A percentile compares a stretch with the other conserved stretches of the same genome.
Conservation (phyloP, 768 basidiomycete genomes). For the Rhodotorula paludigena region DNA sequence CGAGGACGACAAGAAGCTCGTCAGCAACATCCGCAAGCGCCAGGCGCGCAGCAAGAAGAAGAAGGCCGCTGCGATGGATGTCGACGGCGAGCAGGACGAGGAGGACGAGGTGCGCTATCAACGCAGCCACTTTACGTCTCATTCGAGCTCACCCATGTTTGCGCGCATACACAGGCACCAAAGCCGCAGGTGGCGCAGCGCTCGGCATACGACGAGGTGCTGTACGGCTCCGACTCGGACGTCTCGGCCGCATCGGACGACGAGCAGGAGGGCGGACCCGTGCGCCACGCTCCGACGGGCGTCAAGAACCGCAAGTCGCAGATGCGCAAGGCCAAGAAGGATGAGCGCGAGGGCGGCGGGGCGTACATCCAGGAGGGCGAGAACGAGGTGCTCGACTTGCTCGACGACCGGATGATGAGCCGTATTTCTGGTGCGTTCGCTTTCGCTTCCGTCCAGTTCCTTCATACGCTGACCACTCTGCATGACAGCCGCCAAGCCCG, state of each 20-base stretch:
- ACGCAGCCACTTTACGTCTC: too few relatives aligned
- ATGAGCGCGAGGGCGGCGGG: conserved; percentile 51
- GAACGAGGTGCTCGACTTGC: conserved; percentile 90
- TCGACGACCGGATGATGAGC: conserved; percentile 60
- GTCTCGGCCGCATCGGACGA: conserved; percentile 56
- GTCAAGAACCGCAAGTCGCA: conserved; percentile 59
- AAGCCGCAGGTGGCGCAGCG: conserved; percentile 58
- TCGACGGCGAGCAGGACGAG: conserved; percentile 54
- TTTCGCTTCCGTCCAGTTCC: not conserved
- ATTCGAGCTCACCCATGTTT: not conserved
- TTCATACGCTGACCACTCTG: not conserved
- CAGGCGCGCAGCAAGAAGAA: conserved; percentile 90
- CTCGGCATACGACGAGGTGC: conserved; percentile 91
- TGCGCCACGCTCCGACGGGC: conserved; percentile 10
- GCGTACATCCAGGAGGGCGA: conserved; percentile 76
- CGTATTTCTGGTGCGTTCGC: conserved; percentile 47
- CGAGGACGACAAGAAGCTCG: conserved; percentile 78
- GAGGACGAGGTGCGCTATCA: conserved; percentile 45
- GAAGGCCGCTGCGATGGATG: conserved; percentile 57
- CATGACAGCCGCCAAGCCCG: conserved; percentile 1
- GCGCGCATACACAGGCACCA: conserved; percentile 48
- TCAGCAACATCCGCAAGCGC: conserved; percentile 89
- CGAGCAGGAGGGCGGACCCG: conserved; percentile 29
- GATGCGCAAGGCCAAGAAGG: conserved; percentile 44
- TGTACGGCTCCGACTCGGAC: conserved; percentile 95